A percentile compares a stretch with the other conserved stretches of the same genome.
These are phyloP conservation scores for Trichoderma orchidacearum DNA, from an alignment of 495 filamentous ascomycete species.

Conservation along the genomic window DNA sequence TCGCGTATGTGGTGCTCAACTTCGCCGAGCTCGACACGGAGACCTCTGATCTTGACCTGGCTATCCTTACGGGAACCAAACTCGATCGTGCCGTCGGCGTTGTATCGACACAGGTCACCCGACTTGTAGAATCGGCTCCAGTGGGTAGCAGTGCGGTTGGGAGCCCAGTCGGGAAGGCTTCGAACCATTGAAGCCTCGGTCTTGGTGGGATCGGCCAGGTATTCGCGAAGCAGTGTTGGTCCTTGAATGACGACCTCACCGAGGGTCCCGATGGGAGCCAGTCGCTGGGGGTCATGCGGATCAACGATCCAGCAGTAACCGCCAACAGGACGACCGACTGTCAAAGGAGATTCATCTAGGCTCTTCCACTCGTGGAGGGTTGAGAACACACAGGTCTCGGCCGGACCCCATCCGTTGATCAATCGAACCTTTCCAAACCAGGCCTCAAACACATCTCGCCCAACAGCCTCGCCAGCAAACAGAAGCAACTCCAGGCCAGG, in stretches of 20 bases:
- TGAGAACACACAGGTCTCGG: conserved; percentile 13
- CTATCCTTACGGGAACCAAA: conserved; percentile 13
- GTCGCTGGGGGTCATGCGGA: conserved; percentile 31
- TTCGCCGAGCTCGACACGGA: not conserved
- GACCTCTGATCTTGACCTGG: conserved; percentile 1
- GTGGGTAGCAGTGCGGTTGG: conserved; percentile 9
- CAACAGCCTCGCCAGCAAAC: conserved; percentile 26
- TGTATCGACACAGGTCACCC: conserved; percentile 29
- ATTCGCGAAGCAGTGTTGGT: conserved; percentile 22
- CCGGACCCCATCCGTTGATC: conserved; percentile 19
- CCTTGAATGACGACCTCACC: conserved; percentile 35
- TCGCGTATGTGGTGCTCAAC: not conserved
- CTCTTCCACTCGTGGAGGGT: conserved; percentile 9
- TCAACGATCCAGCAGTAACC: conserved; percentile 32
- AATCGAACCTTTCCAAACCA: conserved; percentile 12
- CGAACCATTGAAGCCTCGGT: not conserved
- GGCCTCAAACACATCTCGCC: conserved; percentile 2
- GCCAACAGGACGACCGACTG: conserved; percentile 26
- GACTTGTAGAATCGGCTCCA: conserved; percentile 18
- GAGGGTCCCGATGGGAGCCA: conserved; percentile 30
- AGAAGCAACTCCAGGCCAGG: conserved; percentile 29
- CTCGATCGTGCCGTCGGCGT: conserved; percentile 29
- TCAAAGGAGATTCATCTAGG: conserved; percentile 13
- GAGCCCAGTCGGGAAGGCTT: not conserved
- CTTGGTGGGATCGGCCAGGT: conserved; percentile 6